Base-by-base conservation (phyloP, 139 green algal genomes). In the Haematococcus lacustris region DNA sequence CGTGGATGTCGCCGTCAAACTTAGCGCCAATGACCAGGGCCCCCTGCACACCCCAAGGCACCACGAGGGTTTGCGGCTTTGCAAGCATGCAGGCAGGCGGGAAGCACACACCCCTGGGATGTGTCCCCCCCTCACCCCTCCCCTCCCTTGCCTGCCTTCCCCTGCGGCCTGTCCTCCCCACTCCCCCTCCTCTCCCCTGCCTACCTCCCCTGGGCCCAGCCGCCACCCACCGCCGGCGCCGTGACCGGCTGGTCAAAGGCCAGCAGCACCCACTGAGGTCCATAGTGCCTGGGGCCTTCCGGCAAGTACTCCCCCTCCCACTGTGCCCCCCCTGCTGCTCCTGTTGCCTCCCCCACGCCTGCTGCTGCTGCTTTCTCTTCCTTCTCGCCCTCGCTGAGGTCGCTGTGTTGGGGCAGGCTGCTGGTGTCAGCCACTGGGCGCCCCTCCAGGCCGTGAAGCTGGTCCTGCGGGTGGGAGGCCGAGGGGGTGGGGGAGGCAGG, bases 11-110 rank as follows among this genome's bases (percentile, higher is more conserved):
- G 0, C 78, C 79, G 61, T 98, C 94, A 53, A 98, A 84, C 34
- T 86, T 84, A 3, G 94, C 90, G 0, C 84, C 94, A 51, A 98
- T 96, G 3, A 98, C 73, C 5, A 96, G 66, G 1, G 91, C 72
- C 35, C 91, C 88, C 75, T 88, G 76, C 2, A 51, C 23, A 51
- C 37, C 41, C 34, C 5, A 43, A 25, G 47, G 47, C 13, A 13
- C 13, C 13, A 57, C 13, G 13, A 13, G 47, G 33, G 61, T 4
- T 38, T 35, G 23, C 4, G 9, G 61, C n/a, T 25, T 33, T 40
- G 60, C 9, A 21, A 40, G 60, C 30, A 67, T 35, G 30, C 60
- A 37, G 23, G 13, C 60, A 67, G 9, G 25, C 30, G 60, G 77
- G 43, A 69, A 84, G 17, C 32, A 67, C n/a, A 28, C 43, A 53